Conservation (phyloP, 805 yeast genomes). For the Lipomyces spencermartinsiae region DNA sequence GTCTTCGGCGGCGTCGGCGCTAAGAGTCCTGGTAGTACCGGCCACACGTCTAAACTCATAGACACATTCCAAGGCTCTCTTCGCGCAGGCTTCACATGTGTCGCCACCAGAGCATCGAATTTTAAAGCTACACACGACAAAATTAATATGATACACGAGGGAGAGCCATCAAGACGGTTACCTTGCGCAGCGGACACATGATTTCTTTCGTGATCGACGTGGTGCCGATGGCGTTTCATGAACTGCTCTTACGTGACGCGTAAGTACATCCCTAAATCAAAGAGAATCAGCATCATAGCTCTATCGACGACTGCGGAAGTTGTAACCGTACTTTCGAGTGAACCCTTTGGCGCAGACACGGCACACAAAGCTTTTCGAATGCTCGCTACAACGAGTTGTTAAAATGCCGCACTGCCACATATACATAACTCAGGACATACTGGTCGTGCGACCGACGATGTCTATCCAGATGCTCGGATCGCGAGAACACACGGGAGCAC, state of each 20-base stretch:
- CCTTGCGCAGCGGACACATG: slow-evolving; percentile 31
- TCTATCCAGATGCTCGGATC: slow-evolving; percentile 17
- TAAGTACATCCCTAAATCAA: slow-evolving; percentile 21
- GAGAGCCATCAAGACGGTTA: neutral
- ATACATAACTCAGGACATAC: neutral
- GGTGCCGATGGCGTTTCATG: slow-evolving; percentile 30
- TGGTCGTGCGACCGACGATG: slow-evolving; percentile 11
- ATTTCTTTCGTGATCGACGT: slow-evolving; percentile 30
- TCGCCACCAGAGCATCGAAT: slow-evolving; percentile 41
- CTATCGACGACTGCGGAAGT: neutral
- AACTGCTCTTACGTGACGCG: slow-evolving; percentile 32
- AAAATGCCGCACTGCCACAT: neutral
- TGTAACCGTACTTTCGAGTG: slow-evolving; percentile 21
- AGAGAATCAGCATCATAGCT: neutral
- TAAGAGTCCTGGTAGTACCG: neutral
- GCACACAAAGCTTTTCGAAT: slow-evolving; percentile 16
- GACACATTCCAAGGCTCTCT: slow-evolving; percentile 32
- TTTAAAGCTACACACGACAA: slow-evolving; percentile 23
- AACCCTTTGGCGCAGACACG: slow-evolving; percentile 24
- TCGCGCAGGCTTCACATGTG: slow-evolving; percentile 39
- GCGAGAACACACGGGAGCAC: slow-evolving; percentile 16
- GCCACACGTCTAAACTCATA: slow-evolving; percentile 25
- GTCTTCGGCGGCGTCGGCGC: slow-evolving; percentile 6
- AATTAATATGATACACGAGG: neutral
- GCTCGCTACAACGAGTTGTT: neutral